These are phyloP conservation scores for Pleurotus tuber-regium DNA, from an alignment of 768 basidiomycete genomes.

Conservation along the genomic window DNA sequence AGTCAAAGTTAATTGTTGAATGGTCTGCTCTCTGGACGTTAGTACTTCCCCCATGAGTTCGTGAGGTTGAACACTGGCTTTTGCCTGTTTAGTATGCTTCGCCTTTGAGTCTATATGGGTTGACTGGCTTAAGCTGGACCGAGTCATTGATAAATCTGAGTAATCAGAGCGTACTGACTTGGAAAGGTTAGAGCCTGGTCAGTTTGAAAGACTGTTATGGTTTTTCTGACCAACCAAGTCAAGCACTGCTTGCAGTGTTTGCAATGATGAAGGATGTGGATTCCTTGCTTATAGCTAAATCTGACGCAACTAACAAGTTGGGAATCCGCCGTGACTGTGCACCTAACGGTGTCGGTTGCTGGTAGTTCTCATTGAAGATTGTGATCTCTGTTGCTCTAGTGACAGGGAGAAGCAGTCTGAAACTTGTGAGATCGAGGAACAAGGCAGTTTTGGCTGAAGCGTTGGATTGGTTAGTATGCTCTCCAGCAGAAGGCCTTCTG, in stretches of 20 bases:
- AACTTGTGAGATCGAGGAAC: conserved; percentile 39
- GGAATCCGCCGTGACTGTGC: conserved; percentile 34
- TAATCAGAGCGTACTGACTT: conserved; percentile 30
- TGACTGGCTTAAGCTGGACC: conserved; percentile 32
- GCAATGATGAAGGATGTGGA: conserved; percentile 33
- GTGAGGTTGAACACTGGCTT: background rate
- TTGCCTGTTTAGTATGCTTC: conserved; percentile 1
- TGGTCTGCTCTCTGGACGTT: conserved; percentile 14
- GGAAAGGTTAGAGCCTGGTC: conserved; percentile 27
- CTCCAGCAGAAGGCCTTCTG: background rate
- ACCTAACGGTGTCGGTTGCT: conserved; percentile 25
- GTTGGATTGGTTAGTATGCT: conserved; percentile 9
- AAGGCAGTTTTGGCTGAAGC: conserved; percentile 26
- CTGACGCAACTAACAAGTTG: conserved; percentile 34
- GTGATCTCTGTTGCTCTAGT: conserved; percentile 30
- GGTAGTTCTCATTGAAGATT: conserved; percentile 36
- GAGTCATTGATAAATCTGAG: conserved; percentile 33
- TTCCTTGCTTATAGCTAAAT: conserved; percentile 40
- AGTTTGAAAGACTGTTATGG: conserved; percentile 12
- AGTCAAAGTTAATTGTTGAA: conserved; percentile 39
- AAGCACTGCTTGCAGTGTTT: conserved; percentile 28
- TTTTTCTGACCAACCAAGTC: conserved; percentile 15
- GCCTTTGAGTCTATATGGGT: conserved; percentile 18
- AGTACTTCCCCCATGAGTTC: background rate
- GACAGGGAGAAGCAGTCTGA: conserved; percentile 16